Base-by-base conservation (phyloP, 768 basidiomycete species). In the Mycena indigotica region DNA sequence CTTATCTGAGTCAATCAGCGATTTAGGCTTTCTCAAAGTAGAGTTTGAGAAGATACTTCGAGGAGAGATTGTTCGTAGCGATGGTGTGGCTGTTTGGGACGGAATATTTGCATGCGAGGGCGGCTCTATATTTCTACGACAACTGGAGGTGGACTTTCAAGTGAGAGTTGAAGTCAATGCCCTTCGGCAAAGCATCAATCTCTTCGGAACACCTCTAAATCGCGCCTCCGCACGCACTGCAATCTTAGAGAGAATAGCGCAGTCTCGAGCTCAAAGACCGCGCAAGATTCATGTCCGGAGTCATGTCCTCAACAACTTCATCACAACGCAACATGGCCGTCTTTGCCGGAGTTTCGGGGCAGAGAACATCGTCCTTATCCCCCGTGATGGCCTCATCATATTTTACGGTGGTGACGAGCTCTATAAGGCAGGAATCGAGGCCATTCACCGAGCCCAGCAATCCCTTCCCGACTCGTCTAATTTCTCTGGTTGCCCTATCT, bases 1-100 rank as follows among this genome's bases (percentile, higher is more conserved):
- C 1, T 79, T 75, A 1, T 82, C 83, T 0, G 77, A 82, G 13
- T 76, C 79, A 12, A 63, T 80, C 12, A 77, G 77, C 52, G 71
- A 80, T 5, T 67, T 93, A 2, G 81, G 82, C 0, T 69, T 68
- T 38, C 76, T 89, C 52, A 91, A 89, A 63, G 67, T 73, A 2
- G 77, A 84, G 59, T 77, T 90, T 21, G 87, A 89, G 65, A 75
- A 75, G n/a, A 72, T 87, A 12, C 65, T 87, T 0, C 80, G 77
- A 2, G 89, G 90, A 1, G 86, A 91, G 60, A 71, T 79, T 2
- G 67, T 89, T 29, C 75, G 70, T 25, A 64, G 80, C 17, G 77
- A 83, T 44, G 82, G 79, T 26, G 79, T 80, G 38, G 71, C 77
- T 1, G 72, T 81, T 6, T 93, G 89, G 89, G 86, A 91, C 57